Percentiles rank a stretch among this genome's conserved stretches.
phyloP scores from a whole-genome alignment of 768 basidiomycete genomes.

The Hericium alpestre region DNA sequence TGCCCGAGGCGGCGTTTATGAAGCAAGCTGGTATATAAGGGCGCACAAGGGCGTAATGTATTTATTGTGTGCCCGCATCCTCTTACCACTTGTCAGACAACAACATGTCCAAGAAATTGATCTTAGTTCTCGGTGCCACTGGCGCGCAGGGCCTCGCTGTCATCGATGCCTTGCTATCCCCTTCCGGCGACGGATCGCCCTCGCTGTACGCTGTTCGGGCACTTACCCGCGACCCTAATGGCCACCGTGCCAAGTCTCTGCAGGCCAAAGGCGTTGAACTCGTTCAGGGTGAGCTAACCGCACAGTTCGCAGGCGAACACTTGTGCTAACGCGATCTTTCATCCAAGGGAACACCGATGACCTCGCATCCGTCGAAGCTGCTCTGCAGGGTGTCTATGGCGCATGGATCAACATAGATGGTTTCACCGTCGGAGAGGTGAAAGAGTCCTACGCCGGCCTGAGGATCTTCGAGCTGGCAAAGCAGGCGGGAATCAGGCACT shows the following conservation, averaged over 20 bases:
- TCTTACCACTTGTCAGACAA: too few species aligned
- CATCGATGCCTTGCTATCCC: conserved; percentile 24
- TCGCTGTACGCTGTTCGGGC: conserved; percentile 31
- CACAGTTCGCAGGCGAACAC: too few species aligned
- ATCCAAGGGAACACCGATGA: conserved; percentile 21
- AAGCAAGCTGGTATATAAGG: too few species aligned
- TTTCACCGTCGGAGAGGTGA: conserved; percentile 31
- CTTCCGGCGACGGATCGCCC: conserved; percentile 22
- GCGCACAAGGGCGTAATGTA: too few species aligned
- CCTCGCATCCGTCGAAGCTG: conserved; percentile 18
- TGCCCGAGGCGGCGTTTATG: too few species aligned
- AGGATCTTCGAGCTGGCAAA: conserved; percentile 31
- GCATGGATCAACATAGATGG: conserved; percentile 25
- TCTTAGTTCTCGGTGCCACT: conserved; percentile 33
- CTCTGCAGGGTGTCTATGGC: conserved; percentile 25
- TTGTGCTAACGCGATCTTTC: not conserved
- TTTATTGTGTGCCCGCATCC: too few species aligned
- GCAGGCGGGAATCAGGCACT: conserved; percentile 24
- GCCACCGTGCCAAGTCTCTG: conserved; percentile 23
- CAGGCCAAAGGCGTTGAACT: conserved; percentile 18
- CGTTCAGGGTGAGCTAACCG: not conserved
- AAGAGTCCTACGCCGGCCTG: conserved; percentile 29
- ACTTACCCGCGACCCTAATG: conserved; percentile 24
- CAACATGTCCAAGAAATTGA: conserved; percentile 17
- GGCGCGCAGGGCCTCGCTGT: conserved; percentile 31